Percentiles rank a stretch among this genome's conserved stretches.
Evolutionary conservation across 1,284 basidiomycete species (phyloP).

Genomic region (Ustilago nuda): DNA sequence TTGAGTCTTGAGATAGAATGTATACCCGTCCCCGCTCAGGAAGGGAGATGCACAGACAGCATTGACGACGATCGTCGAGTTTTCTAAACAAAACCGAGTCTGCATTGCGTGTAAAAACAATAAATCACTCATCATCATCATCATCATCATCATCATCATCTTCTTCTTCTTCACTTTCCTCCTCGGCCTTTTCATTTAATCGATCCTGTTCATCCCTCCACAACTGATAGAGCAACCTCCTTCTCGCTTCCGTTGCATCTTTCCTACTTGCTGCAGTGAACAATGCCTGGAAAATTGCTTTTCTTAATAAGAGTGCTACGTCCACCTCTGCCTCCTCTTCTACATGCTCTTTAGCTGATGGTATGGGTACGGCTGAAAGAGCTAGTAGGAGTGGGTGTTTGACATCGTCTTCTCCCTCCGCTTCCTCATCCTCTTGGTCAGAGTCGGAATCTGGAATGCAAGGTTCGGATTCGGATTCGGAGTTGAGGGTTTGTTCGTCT

Average conservation of each 20-base stretch:
- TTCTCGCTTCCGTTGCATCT: constrained; percentile 80
- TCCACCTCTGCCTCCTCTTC: constrained; percentile 21
- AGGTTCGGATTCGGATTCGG: constrained; percentile 32
- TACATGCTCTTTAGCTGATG: constrained; percentile 15
- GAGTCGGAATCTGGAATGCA: constrained; percentile 2
- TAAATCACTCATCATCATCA: neutral
- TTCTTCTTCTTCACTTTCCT: constrained; percentile 5
- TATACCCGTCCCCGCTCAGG: neutral
- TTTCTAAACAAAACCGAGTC: neutral
- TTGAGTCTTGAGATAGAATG: too few species aligned
- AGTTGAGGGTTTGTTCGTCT: constrained; percentile 22
- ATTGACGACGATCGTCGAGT: neutral
- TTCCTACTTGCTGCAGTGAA: constrained; percentile 82
- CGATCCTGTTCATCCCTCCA: constrained; percentile 75
- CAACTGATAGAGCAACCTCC: constrained; percentile 83
- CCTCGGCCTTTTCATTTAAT: constrained; percentile 18
- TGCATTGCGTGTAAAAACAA: neutral
- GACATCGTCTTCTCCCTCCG: constrained; percentile 27
- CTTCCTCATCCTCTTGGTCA: constrained; percentile 12
- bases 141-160: neutral
- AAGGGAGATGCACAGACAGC: neutral
- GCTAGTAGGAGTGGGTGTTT: constrained; percentile 39
- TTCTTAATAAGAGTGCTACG: constrained; percentile 71
- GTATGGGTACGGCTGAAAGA: constrained; percentile 35
- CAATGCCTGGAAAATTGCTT: constrained; percentile 75